Evolutionary conservation across 768 basidiomycete species (phyloP), one percentile per base, ranked within the genome.

Genomic region (Amylocystis lapponica): DNA sequence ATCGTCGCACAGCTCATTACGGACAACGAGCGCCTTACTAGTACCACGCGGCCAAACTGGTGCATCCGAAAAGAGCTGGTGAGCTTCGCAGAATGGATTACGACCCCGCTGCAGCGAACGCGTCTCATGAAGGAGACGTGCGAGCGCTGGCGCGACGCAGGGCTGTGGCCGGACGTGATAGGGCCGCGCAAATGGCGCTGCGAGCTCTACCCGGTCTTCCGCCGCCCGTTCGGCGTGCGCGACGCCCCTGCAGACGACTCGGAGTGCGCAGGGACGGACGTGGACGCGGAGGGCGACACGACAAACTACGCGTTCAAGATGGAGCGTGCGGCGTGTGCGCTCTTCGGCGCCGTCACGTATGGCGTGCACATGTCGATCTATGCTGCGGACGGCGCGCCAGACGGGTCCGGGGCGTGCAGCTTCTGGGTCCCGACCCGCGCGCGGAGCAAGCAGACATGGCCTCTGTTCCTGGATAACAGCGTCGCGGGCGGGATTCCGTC

Each of bases 401-500:
- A 62, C 30, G 64, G 60, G 10, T 36, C 26, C 2, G 27, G 3
- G 21, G 16, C 13, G 22, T 60, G 84, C 57, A 71, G 66, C 47
- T 67, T 96, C 2, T 98, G 96, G 95, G 81, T 92, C 1, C 93
- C 96, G 2, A 85, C 81, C 8, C 75, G 96, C 12, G 75, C 90
- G 2, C 70, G 67, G 46, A 94, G 86, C 7, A 99, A 99, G 61
- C 87, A 80, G 52, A 97, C 93, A 25, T 96, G 81, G 75, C 91
- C 93, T 5, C 83, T 88, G 2, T 79, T 73, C 52, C 72, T 96
- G 14, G 95, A 98, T 57, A 97, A 98, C 61, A 83, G 78, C 27
- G 87, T 88, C 32, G 93, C 93, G 3, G 95, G 95, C 0, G 95
- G 95, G 2, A 93, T 95, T 25, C 80, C 91, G 0, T 79, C 83